These are phyloP conservation scores for Mucor sp. DNA, from an alignment of 371 early-diverging fungal species.

Conservation along the genomic window DNA sequence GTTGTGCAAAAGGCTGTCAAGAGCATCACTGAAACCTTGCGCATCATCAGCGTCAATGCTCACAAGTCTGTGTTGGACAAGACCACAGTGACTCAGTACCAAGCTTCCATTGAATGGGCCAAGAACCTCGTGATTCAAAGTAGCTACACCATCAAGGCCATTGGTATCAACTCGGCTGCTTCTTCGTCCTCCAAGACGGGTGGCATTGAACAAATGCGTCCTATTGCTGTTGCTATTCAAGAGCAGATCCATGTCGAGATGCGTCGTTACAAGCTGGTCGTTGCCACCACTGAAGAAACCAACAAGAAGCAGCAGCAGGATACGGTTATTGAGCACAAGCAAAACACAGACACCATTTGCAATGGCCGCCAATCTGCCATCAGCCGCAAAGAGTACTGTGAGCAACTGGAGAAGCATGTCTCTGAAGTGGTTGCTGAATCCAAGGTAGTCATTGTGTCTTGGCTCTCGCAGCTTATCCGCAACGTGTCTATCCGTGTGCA, in stretches of 20 bases:
- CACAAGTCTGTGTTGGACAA: constrained; percentile 13
- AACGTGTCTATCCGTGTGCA: constrained; percentile 23
- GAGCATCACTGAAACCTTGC: constrained; percentile 21
- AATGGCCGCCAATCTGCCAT: constrained; percentile 13
- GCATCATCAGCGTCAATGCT: constrained; percentile 20
- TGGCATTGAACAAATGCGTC: constrained; percentile 34
- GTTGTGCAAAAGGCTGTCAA: constrained; percentile 30
- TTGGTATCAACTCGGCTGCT: constrained; percentile 25
- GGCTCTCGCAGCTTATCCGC: constrained; percentile 25
- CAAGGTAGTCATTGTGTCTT: constrained; percentile 19
- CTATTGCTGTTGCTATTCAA: constrained; percentile 26
- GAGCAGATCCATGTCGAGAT: constrained; percentile 28
- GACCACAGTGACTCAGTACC: constrained; percentile 23
- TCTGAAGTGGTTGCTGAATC: constrained; percentile 22
- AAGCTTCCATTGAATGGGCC: constrained; percentile 29
- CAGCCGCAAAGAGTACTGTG: constrained; percentile 21
- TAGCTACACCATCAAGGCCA: constrained; percentile 24
- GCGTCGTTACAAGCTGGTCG: constrained; percentile 23
- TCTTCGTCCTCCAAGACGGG: constrained; percentile 28
- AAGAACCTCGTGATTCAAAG: constrained; percentile 29
- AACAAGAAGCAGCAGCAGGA: constrained; percentile 4
- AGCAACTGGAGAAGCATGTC: constrained; percentile 20
- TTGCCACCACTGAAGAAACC: too few relatives aligned
- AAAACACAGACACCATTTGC: constrained; percentile 16
- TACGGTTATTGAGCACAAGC: constrained; percentile 20